Base-by-base conservation (phyloP, 2,329 filamentous ascomycete genomes). In the Hypomyces rosellus region DNA sequence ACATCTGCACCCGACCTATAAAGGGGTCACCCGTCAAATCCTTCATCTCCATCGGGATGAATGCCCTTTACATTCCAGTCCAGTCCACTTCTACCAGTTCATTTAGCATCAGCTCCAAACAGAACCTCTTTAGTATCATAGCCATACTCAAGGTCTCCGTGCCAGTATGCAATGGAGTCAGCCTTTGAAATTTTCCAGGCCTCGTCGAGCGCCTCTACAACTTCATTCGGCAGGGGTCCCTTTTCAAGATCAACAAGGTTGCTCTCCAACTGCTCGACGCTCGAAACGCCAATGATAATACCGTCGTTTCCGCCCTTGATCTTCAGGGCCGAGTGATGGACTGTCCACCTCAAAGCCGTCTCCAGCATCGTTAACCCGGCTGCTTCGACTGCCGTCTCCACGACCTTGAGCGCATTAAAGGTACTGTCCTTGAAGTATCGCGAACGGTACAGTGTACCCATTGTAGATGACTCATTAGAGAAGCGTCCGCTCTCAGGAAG, bases 181-280 rank as follows among this genome's bases (percentile, higher is more conserved):
- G 68, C 63, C 71, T 89, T 91, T 12, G 78, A 73, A n/a, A 85
- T 72, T 59, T 75, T 56, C 89, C 90, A 95, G 3, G 87, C 89
- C 66, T 88, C 73, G 58, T 95, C 88, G 51, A 95, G 71, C 12
- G 80, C 83, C 63, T 84, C 69, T 9, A 95, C 77, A 14, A 95
- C 84, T 22, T 89, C 87, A 12, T 87, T 80, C 0, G 88, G 88
- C 55, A 95, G 69, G 1, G 88, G 87, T 0, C 88, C 85, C 77
- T 82, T 81, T 63, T 84, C 79, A 30, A 85, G 63, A 54, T 75
- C 70, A 50, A 75, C 68, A 48, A 85, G 68, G 63, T 84, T 84
- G 55, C 73, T 69, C 59, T 76, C 72, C 34, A 85, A 69, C 66
- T 85, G 81, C 46, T 72, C 70, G 44, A 76, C 66, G 58, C 73